Base-by-base conservation (phyloP, 805 yeast genomes). In the Wickerhamomyces mucosus region DNA sequence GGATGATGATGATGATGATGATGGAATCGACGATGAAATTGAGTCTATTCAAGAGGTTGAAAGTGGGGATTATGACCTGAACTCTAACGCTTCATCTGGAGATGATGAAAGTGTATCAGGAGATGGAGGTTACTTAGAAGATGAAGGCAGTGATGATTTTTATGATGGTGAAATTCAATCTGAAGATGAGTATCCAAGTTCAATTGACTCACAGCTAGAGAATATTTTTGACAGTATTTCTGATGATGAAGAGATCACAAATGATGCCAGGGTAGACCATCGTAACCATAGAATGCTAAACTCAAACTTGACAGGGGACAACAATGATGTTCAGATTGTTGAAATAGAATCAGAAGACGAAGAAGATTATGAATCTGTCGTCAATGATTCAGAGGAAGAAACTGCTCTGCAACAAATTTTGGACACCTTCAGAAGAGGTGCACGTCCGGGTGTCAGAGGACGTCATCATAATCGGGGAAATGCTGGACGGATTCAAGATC, bases 331-430 rank as follows among this genome's bases (percentile, higher is more conserved):
- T n/a, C n/a, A n/a, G n/a, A 11, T 34, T 36, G 21, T 33, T 18
- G 33, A 22, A 7, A 59, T 43, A 5, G 58, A 49, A 5, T 51
- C 51, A 9, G 60, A 49, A 4, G 48, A 34, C 9, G 49, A 37
- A 17, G 53, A 32, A 14, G 27, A 32, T 27, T 46, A 23, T 7
- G 26, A 23, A 9, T 23, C 26, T 13, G 26, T 8, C 11, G 21
- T 14, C 16, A 16, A 9, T 23, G 26, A 23, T 5, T 23, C 26
- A 9, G 16, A 23, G 6, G 26, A 23, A 5, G 26, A 13, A 6
- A 12, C 13, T 16, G 16, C 8, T 23, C 16, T 23, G 6, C 11
- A 13, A 13, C 5, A 10, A 7, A 13, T 23, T 8, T 23, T 23
- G 16, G 16, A 12, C 15, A 16, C 26, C 12, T 12, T 9, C 8